Percentiles rank a stretch among this genome's conserved stretches.
phyloP scores from a whole-genome alignment of 2,329 filamentous ascomycete species.

The Coniochaeta prunicola region DNA sequence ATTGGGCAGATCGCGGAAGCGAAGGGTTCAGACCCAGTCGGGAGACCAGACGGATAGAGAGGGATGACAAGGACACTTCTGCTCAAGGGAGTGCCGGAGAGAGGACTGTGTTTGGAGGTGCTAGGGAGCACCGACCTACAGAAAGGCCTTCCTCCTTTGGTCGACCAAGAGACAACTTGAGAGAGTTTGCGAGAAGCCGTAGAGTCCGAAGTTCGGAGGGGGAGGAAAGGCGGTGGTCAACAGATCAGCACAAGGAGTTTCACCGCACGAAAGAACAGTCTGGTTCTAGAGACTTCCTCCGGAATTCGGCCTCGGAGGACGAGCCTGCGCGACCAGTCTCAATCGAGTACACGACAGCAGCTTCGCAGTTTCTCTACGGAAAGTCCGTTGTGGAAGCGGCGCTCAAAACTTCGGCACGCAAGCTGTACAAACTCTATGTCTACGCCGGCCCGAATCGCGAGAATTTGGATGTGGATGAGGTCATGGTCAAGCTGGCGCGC shows the following conservation, averaged over 20 bases:
- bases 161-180: neutral
- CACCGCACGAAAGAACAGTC: neutral
- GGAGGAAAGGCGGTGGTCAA: neutral
- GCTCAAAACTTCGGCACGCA: constrained; percentile 56
- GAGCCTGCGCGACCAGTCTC: constrained; percentile 10
- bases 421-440: constrained; percentile 80
- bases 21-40: neutral
- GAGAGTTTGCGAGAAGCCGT: neutral
- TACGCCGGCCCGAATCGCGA: constrained; percentile 52
- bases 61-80: neutral
- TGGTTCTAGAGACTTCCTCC: neutral
- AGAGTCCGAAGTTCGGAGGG: neutral
- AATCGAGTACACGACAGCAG: constrained; percentile 64
- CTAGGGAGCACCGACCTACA: neutral
- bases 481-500: constrained; percentile 38
- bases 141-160: neutral
- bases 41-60: neutral
- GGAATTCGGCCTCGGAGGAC: neutral
- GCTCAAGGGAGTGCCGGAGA: neutral
- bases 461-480: constrained; percentile 34
- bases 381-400: constrained; percentile 74
- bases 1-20: neutral
- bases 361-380: constrained; percentile 89
- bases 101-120: neutral
- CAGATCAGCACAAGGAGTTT: neutral